Evolutionary conservation across 2,329 filamentous ascomycete genomes (phyloP).

Genomic region (Amauroascus verrucosus): DNA sequence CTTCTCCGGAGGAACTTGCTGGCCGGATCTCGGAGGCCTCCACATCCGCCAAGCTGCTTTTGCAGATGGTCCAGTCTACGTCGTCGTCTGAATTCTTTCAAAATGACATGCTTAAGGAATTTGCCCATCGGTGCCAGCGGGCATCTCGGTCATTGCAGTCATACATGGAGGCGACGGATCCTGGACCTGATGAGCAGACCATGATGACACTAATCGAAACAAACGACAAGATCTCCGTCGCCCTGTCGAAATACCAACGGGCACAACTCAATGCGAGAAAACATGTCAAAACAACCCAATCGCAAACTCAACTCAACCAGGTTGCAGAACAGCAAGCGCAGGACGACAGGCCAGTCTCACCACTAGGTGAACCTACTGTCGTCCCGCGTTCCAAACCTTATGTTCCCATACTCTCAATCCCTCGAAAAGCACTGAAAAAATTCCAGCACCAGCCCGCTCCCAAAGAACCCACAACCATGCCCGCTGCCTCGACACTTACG

Average conservation of each 20-base stretch:
- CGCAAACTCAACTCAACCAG: not conserved
- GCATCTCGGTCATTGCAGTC: conserved; percentile 72
- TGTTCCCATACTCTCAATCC: conserved; percentile 14
- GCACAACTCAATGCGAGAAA: conserved; percentile 55
- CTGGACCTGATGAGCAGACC: conserved; percentile 80
- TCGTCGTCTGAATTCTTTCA: conserved; percentile 61
- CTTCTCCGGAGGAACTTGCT: conserved; percentile 64
- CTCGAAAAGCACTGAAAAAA: conserved; percentile 12
- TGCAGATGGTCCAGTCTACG: conserved; percentile 82
- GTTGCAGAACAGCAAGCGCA: not conserved
- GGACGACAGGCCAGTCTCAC: not conserved
- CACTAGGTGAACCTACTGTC: not conserved
- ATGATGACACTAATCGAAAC: conserved; percentile 90
- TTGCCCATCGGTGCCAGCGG: conserved; percentile 71
- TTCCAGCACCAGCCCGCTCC: conserved; percentile 1
- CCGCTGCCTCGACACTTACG: not conserved
- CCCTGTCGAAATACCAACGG: conserved; percentile 74
- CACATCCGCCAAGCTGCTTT: conserved; percentile 82
- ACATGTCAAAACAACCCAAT: conserved; percentile 11
- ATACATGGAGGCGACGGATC: conserved; percentile 72
- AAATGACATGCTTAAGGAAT: conserved; percentile 89
- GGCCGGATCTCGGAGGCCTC: conserved; percentile 80
- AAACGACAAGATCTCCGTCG: conserved; percentile 77
- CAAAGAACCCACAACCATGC: not conserved
- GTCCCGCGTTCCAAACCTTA: conserved; percentile 5